Conservation (phyloP, 1,284 basidiomycete species). For the Coniophora puteana region DNA sequence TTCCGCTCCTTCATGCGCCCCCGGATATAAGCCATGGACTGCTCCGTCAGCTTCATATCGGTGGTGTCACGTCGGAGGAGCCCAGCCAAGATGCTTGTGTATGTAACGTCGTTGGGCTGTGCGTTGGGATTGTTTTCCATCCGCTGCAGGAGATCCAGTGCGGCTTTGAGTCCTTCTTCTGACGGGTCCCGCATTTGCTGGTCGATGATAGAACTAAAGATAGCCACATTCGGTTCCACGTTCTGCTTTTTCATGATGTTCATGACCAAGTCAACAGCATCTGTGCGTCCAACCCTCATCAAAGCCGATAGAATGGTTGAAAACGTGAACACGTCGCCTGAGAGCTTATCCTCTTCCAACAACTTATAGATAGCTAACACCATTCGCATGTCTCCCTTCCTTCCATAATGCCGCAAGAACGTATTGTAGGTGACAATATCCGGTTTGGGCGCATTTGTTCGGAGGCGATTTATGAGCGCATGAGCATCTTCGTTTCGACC, state of each 20-base stretch:
- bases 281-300: slow-evolving; percentile 59
- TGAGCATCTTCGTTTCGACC: slow-evolving; percentile 41
- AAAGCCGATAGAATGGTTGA: slow-evolving; percentile 77
- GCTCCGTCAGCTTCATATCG: slow-evolving; percentile 35
- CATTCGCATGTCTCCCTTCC: slow-evolving; percentile 53
- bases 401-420: slow-evolving; percentile 62
- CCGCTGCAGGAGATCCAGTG: slow-evolving; percentile 59
- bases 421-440: slow-evolving; percentile 80
- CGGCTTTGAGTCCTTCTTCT: slow-evolving; percentile 51
- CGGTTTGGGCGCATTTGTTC: slow-evolving; percentile 49
- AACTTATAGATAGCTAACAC: slow-evolving; percentile 53
- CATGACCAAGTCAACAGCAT: slow-evolving; percentile 62
- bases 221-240: slow-evolving; percentile 68
- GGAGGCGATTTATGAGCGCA: slow-evolving; percentile 46
- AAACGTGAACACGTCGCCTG: slow-evolving; percentile 77
- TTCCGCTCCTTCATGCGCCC: slow-evolving; percentile 55
- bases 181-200: slow-evolving; percentile 58
- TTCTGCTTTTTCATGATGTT: slow-evolving; percentile 71
- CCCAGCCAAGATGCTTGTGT: slow-evolving; percentile 62
- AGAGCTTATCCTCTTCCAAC: slow-evolving; percentile 49
- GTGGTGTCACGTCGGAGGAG: slow-evolving; percentile 53
- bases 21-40: slow-evolving; percentile 48
- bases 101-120: slow-evolving; percentile 70
- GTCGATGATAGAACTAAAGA: slow-evolving; percentile 73
- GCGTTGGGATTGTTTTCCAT: slow-evolving; percentile 64